These are phyloP conservation scores for Hydnum rufescens DNA, from an alignment of 768 basidiomycete genomes.

Conservation along the genomic window DNA sequence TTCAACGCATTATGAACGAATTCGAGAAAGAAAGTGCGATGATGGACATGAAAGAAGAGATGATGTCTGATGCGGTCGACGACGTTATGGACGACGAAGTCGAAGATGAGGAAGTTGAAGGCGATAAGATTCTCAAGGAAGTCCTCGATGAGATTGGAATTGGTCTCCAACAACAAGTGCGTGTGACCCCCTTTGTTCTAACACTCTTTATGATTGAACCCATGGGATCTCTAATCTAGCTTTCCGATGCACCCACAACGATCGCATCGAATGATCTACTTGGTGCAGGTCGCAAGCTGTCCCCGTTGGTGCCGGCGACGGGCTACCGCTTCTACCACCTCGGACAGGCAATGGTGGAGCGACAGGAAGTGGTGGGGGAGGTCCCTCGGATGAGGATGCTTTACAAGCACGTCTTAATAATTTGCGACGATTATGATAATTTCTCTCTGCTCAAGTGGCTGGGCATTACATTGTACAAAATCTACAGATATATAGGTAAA, in stretches of 20 bases:
- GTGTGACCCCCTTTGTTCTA: not conserved
- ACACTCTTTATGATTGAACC: not conserved
- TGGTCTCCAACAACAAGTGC: conserved; percentile 51
- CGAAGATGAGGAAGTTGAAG: conserved; percentile 90
- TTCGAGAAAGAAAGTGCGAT: conserved; percentile 93
- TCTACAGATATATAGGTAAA: not conserved
- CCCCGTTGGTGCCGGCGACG: conserved; percentile 55
- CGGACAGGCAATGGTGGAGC: conserved; percentile 19
- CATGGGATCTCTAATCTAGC: conserved; percentile 29
- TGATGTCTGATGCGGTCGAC: conserved; percentile 98
- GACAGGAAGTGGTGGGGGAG: conserved; percentile 23
- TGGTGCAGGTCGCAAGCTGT: conserved; percentile 56
- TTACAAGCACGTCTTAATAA: conserved; percentile 88
- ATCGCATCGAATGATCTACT: conserved; percentile 44
- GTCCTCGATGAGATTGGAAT: conserved; percentile 97
- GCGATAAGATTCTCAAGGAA: conserved; percentile 86
- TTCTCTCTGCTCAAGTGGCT: not conserved
- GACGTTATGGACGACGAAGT: conserved; percentile 86
- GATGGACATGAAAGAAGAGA: conserved; percentile 99
- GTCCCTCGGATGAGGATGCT: conserved; percentile 66
- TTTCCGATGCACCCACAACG: conserved; percentile 65
- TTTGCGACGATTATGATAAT: conserved; percentile 27
- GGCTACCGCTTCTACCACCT: conserved; percentile 15
- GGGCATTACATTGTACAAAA: not conserved
- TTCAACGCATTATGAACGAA: conserved; percentile 92